Evolutionary conservation across 805 yeast genomes (phyloP).

Genomic region (Sporopachydermia lactativora): DNA sequence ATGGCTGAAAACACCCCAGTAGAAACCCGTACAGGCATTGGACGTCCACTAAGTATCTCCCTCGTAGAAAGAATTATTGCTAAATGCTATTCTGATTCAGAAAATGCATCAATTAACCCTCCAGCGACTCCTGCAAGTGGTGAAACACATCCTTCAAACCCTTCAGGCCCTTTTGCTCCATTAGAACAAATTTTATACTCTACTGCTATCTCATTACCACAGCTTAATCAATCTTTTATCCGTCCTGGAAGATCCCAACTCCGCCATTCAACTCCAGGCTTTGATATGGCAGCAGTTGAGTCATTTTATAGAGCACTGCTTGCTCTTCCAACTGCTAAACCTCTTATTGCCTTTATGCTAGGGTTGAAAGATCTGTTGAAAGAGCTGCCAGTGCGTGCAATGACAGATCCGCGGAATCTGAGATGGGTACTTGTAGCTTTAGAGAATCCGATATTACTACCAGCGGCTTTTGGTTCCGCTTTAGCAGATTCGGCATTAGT

Average conservation of each 20-base stretch:
- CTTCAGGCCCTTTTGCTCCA: slow-evolving; percentile 28
- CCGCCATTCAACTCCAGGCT: slow-evolving; percentile 31
- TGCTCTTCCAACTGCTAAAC: slow-evolving; percentile 44
- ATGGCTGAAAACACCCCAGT: no score
- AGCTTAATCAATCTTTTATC: slow-evolving; percentile 43
- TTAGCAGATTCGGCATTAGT: slow-evolving; percentile 10
- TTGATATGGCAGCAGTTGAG: slow-evolving; percentile 34
- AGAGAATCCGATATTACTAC: slow-evolving; percentile 47
- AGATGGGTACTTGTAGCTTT: slow-evolving; percentile 51
- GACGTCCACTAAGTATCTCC: neutral
- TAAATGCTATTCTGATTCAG: neutral
- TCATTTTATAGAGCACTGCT: slow-evolving; percentile 31
- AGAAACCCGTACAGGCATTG: neutral
- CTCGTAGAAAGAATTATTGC: neutral
- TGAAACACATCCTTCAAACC: slow-evolving; percentile 9
- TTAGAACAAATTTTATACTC: slow-evolving; percentile 32
- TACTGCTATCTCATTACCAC: slow-evolving; percentile 32
- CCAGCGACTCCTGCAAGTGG: slow-evolving; percentile 7
- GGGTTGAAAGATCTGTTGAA: slow-evolving; percentile 39
- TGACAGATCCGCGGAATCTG: slow-evolving; percentile 29
- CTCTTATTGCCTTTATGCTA: slow-evolving; percentile 38
- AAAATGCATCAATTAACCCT: neutral
- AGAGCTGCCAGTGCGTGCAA: slow-evolving; percentile 25
- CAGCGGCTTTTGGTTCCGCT: neutral
- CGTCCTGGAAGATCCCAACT: slow-evolving; percentile 15